Evolutionary conservation across 768 basidiomycete species (phyloP), one percentile per base, ranked within the genome.

Genomic region (Sarcodon sp.): DNA sequence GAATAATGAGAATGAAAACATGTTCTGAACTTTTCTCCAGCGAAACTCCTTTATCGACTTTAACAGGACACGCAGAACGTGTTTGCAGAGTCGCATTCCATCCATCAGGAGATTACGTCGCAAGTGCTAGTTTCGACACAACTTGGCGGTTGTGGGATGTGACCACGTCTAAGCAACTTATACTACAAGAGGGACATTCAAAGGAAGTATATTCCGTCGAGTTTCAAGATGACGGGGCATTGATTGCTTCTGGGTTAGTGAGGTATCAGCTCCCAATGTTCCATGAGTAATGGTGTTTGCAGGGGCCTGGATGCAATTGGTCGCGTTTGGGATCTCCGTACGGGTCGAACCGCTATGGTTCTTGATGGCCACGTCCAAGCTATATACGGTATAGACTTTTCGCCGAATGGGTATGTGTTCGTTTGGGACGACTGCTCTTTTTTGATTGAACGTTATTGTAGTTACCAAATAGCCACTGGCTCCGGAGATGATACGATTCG

Each of bases 121-220:
- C 87, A 1, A 93, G 90, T 51, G 93, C 96, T 1, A 90, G 88
- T 53, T 98, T 93, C 57, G 96, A 99, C 63, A 94, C 89, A 12
- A 88, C 94, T 27, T 99, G 96, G 96, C 71, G 96, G 39, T 64
- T 98, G 46, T 99, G 96, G 96, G 94, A 99, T 63, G 83, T 91
- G 11, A 72, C 73, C 46, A 87, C 81, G 0, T 69, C 80, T 1
- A 80, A 80, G 62, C 90, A 96, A 57, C 61, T 99, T 9, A 66
- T 94, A 31, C 64, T 93, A 9, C 96, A 99, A 64, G 93, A 98
- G 63, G 96, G 96, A 0, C 96, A 99, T 60, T 91, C 91, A 3
- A 93, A 92, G 60, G 93, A 96, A 59, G 93, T 98, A 0, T 98
- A 94, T 60, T 71, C 89, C 1, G 74, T 99, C n/a, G 89, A 90